Evolutionary conservation across 1,284 basidiomycete species (phyloP).

Genomic region (Lentinus polychrous): DNA sequence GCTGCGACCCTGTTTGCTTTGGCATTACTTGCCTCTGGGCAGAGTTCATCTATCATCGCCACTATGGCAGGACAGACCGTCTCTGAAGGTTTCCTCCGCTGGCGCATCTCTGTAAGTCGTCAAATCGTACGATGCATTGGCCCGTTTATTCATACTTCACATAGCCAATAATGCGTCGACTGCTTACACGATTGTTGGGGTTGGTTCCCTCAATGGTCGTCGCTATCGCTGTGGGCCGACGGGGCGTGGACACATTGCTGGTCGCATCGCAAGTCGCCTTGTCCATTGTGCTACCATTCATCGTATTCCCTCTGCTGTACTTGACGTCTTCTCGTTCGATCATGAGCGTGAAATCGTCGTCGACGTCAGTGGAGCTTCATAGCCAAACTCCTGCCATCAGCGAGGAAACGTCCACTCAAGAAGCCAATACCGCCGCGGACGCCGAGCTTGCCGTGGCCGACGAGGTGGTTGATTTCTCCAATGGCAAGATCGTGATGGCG

Average conservation of each 20-base stretch:
- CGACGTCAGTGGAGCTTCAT: slow-evolving; percentile 4
- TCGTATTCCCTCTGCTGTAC: slow-evolving; percentile 75
- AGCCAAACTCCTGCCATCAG: neutral
- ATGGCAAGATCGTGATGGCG: slow-evolving; percentile 43
- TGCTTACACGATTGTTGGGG: slow-evolving; percentile 80
- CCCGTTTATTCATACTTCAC: neutral
- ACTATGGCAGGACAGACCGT: slow-evolving; percentile 92
- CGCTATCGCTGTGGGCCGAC: slow-evolving; percentile 66
- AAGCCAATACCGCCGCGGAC: slow-evolving; percentile 1
- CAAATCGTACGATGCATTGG: neutral
- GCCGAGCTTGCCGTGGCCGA: slow-evolving; percentile 13
- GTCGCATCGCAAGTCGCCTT: slow-evolving; percentile 87
- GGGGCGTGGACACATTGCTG: slow-evolving; percentile 77
- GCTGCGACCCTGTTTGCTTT: slow-evolving; percentile 84
- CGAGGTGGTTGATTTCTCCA: slow-evolving; percentile 54
- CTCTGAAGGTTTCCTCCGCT: slow-evolving; percentile 89
- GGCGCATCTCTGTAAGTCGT: slow-evolving; percentile 74
- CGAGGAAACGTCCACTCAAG: neutral
- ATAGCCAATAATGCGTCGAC: slow-evolving; percentile 73
- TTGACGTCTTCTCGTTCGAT: slow-evolving; percentile 64
- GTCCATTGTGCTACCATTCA: slow-evolving; percentile 84
- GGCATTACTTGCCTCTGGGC: slow-evolving; percentile 80
- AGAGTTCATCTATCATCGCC: slow-evolving; percentile 89
- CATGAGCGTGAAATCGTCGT: slow-evolving; percentile 51
- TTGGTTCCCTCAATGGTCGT: slow-evolving; percentile 85